These are phyloP conservation scores for Cerioporus squamosus DNA, from an alignment of 1,284 basidiomycete genomes.

Conservation along the genomic window DNA sequence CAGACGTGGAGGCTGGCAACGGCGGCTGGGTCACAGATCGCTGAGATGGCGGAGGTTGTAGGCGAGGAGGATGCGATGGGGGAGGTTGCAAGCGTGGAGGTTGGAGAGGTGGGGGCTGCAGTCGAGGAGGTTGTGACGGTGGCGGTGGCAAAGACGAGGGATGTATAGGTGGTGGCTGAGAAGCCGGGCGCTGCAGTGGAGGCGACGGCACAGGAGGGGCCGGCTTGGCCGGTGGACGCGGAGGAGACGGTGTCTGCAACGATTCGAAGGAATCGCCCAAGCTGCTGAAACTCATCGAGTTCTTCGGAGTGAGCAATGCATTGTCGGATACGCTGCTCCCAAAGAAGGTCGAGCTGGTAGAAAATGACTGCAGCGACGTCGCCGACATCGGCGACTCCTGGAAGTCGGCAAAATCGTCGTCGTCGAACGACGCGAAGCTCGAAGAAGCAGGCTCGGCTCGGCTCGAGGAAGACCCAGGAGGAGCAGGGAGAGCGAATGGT, in stretches of 20 bases:
- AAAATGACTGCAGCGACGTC: constrained; percentile 14
- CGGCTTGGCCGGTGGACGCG: constrained; percentile 23
- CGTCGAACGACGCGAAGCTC: constrained; percentile 10
- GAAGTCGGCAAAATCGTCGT: constrained; percentile 33
- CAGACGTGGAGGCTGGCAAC: not conserved
- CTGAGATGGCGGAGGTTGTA: not conserved
- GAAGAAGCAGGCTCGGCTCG: not conserved
- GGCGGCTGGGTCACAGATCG: constrained; percentile 7
- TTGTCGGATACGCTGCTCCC: constrained; percentile 25
- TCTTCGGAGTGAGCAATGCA: constrained; percentile 27
- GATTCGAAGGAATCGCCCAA: constrained; percentile 16
- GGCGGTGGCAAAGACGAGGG: not conserved
- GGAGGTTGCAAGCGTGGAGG: not conserved
- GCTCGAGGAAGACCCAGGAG: not conserved
- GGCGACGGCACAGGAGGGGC: not conserved
- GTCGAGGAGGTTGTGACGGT: not conserved
- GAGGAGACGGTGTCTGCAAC: constrained; percentile 33
- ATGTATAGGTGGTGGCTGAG: not conserved
- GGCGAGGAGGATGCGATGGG: constrained; percentile 1
- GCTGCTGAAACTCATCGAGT: constrained; percentile 23
- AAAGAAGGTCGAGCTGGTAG: constrained; percentile 28
- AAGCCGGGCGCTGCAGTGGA: not conserved
- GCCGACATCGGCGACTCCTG: constrained; percentile 15
- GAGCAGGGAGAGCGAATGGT: constrained; percentile 5
- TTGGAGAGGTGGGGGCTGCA: not conserved